Evolutionary conservation across 148 eudicot genomes (phyloP), one percentile per base, ranked within the genome.

Genomic region (Silene conica): DNA sequence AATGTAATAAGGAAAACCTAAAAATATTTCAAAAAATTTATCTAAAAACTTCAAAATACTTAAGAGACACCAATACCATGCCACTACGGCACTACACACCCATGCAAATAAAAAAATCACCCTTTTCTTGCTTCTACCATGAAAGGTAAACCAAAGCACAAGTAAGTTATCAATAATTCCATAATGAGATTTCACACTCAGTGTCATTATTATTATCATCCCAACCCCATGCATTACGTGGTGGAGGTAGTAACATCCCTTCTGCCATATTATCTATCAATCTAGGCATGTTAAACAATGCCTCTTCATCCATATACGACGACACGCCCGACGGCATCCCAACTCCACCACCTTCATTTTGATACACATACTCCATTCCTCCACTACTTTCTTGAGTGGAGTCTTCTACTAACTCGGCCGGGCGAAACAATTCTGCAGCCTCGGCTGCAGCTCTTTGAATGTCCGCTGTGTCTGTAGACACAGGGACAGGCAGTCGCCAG

Each of bases 401-500:
- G 10, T 16, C 13, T 0, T 4, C 72, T 25, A 68, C 68, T 2
- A 56, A 26, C n/a, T 75, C 34, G 6, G 46, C 52, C 6, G 84
- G 78, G 28, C 81, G 75, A 22, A 88, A 88, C 6, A 65, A 26
- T 34, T 80, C 84, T 0, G 88, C 91, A 1, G 88, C 91, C 73
- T 82, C 85, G 15, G 86, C 75, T 1, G 86, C 86, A 7, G 83
- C 86, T 55, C 64, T 59, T 65, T 76, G 83, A 52, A 80, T 83
- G 3, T 83, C 86, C 73, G 58, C 34, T 0, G 80, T 69, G 46
- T 72, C 75, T 0, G 63, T 41, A 1, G 84, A 77, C 2, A 62
- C 67, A 16, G 86, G 84, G 12, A 73, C 74, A 25, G 77, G 84
- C 73, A 80, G 11, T 5, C 73, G 43, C 79, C 81, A 74, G 5